Base-by-base conservation (phyloP, 179 eudicot genomes). In the Drosera spatulata region DNA sequence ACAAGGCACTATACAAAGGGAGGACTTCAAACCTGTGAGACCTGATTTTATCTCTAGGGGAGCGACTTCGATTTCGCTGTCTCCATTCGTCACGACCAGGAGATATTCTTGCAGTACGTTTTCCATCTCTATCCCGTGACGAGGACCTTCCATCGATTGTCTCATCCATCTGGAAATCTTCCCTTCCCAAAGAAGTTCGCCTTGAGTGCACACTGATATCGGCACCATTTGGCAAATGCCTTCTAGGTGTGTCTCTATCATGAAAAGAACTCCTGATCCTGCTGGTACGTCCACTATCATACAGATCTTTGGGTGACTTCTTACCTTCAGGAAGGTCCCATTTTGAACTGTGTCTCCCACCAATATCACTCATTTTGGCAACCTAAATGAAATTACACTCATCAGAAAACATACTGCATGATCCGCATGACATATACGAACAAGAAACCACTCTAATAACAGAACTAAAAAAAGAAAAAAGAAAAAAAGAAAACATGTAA, bases 71-170 rank as follows among this genome's bases (percentile, higher is more conserved):
- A 48, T 56, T 75, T 13, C 55, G 66, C 62, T 71, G 72, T 53
- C 78, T 71, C 74, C 72, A 69, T 50, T 75, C 73, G 60, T 75
- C 76, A 59, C 69, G 68, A 61, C 76, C 78, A 12, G 75, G 79
- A 45, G 80, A 80, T 52, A 68, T 73, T 67, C 76, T 77, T 44
- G 60, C 61, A 38, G 66, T 8, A 55, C 52, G 53, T 13, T 68
- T 59, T 52, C 70, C 75, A 46, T 71, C 74, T 60, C 65, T 72
- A 70, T 70, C 72, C 72, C 73, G 67, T 58, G 61, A 22, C 51
- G 56, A 14, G 43, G 65, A 68, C 61, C 66, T 77, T 65, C 63
- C 69, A 59, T 69, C 64, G 41, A 57, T 69, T 64, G 57, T 60
- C 60, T 70, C 80, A 47, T 66, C 69, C 52, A 72, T 77, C 48